Evolutionary conservation across 108 stramenopile species (phyloP), one percentile per base, ranked within the genome.

Genomic region (Cyclotella baltica): DNA sequence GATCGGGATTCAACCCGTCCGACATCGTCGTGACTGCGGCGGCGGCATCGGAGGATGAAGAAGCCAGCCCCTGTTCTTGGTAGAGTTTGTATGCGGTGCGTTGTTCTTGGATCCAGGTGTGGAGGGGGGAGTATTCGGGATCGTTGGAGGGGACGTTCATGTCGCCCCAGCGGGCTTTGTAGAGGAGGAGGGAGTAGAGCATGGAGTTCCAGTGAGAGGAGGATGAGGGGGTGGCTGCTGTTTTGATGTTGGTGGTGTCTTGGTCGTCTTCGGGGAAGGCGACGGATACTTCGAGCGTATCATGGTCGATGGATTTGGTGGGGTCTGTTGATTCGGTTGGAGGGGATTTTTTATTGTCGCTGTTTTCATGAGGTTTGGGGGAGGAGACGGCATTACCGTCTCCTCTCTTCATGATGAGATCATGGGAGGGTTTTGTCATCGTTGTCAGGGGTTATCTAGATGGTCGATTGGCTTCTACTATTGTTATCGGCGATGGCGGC

Each of bases 21-120:
- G 8, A 18, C 53, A 15, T 15, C 27, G 20, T 72, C 61, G 43
- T 18, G n/a, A n/a, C n/a, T n/a, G n/a, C n/a, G n/a, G n/a, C n/a
- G n/a, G n/a, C n/a, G n/a, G n/a, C n/a, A n/a, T n/a, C n/a, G n/a
- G n/a, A n/a, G n/a, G n/a, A n/a, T n/a, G n/a, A n/a, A n/a, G n/a
- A n/a, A n/a, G n/a, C n/a, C n/a, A n/a, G n/a, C 30, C 58, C 71
- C 19, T 38, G 48, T 13, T 77, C 62, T 63, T 85, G 75, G 43
- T 72, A 83, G 9, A 78, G 53, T 36, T 81, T 76, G 67, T 87
- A 88, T n/a, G 83, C 75, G 59, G 73, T 74, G 16, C 89, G 64
- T 62, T 87, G 86, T 8, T 79, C 76, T 30, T 59, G 59, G 30
- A 86, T 64, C 88, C 88, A 90, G 23, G 65, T 57, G 75, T 81